Evolutionary conservation across 805 yeast species (phyloP), one percentile per base, ranked within the genome.

Genomic region (Yarrowia porcina): DNA sequence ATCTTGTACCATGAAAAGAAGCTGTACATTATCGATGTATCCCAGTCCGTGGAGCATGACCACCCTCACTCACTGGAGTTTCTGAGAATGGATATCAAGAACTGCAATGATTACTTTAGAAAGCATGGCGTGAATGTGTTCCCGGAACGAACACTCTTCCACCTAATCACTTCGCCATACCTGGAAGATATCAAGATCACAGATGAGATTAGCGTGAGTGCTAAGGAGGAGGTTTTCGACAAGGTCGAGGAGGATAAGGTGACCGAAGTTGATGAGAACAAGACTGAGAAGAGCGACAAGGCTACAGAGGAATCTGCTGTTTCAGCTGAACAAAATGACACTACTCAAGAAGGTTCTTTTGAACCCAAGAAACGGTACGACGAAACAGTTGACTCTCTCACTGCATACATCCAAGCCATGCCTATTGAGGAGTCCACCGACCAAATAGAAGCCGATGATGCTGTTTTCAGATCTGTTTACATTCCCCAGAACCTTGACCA

Each of bases 51-150:
- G 23, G 98, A 94, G 73, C 97, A 97, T 10, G 97, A 91, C 69
- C 99, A 94, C 75, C 98, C 97, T 11, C 90, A 90, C 90, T 88
- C 96, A 44, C 79, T 94, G 67, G 98, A 94, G 73, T 94, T 94
- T 72, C 76, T 94, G 65, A 80, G 99, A 71, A 94, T 94, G 99
- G 99, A 94, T 75, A 92, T 94, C 71, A 94, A 93, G 73, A 94
- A 94, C 71, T 89, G 93, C 23, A 94, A 93, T 71, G 94, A 89
- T 69, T 94, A 87, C 73, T 94, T 94, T 70, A 80, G 85, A 65
- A 82, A 81, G 69, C 85, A 87, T 72, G 86, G 86, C 36, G 89
- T 92, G 42, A 81, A 83, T 59, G 87, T 90, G 15, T 88, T 88
- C 68, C 83, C 96, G 3, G 98, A 94, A 73, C 80, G 96, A 65